Percentiles rank a stretch among this genome's conserved stretches.
phyloP scores from a whole-genome alignment of 345 rosid genomes.

The Luvunga scandens region DNA sequence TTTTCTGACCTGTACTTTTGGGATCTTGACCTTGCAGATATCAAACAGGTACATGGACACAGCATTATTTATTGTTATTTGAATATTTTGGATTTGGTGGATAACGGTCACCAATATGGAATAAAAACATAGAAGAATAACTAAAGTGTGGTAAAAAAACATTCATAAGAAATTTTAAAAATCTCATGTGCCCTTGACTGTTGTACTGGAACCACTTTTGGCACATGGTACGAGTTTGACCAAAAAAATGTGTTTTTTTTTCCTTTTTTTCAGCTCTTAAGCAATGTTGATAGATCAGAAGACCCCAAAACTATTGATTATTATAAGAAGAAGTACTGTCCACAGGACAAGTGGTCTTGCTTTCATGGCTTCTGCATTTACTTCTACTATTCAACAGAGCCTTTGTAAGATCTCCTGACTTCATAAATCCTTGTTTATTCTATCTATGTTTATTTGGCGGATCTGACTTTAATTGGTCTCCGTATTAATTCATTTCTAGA shows the following conservation, averaged over 20 bases:
- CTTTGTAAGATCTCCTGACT: conserved; percentile 43
- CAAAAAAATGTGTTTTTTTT: not conserved
- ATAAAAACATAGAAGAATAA: conserved; percentile 4
- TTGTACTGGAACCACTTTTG: not conserved
- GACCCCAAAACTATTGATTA: conserved; percentile 42
- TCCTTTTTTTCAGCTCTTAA: conserved; percentile 56
- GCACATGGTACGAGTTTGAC: not conserved
- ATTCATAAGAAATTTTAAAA: not conserved
- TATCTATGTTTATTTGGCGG: not conserved
- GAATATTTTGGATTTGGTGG: conserved; percentile 7
- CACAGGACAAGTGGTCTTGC: conserved; percentile 70
- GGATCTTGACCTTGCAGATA: conserved; percentile 72
- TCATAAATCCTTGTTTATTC: not conserved
- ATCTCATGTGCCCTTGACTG: not conserved
- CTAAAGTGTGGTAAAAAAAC: not conserved
- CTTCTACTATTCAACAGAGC: conserved; percentile 39
- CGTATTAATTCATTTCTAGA: not conserved
- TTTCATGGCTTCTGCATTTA: conserved; percentile 65
- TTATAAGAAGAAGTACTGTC: conserved; percentile 66
- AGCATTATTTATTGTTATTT: not conserved
- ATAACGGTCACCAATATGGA: not conserved
- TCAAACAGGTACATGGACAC: conserved; percentile 64
- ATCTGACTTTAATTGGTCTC: not conserved
- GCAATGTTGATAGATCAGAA: conserved; percentile 53
- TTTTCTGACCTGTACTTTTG: conserved; percentile 79